Percentiles rank a stretch among this genome's conserved stretches.
phyloP scores from a whole-genome alignment of 1,284 basidiomycete species.

The Mycena sp. region DNA sequence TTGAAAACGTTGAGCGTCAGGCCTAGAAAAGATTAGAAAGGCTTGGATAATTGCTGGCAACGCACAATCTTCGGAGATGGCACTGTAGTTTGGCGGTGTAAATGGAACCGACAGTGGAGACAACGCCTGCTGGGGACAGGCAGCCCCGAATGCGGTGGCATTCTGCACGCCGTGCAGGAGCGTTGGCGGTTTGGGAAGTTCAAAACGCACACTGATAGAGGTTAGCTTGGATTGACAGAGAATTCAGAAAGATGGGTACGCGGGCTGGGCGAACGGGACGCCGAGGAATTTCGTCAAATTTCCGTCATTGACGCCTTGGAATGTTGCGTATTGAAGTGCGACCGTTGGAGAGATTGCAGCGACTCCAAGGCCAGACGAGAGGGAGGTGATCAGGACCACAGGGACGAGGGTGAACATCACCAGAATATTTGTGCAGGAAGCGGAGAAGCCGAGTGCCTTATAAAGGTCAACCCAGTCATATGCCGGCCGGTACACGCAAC shows the following conservation, averaged over 20 bases:
- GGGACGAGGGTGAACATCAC: too few relatives aligned
- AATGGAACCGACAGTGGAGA: neutral
- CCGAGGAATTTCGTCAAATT: constrained; percentile 17
- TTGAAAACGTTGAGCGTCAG: constrained; percentile 17
- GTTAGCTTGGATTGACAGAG: neutral
- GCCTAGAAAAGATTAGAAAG: neutral
- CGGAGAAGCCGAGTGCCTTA: too few relatives aligned
- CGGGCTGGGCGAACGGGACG: constrained; percentile 14
- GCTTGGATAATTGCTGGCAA: neutral
- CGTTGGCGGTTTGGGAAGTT: neutral
- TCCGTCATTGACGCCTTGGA: constrained; percentile 1
- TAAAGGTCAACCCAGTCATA: too few relatives aligned
- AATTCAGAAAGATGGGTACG: neutral
- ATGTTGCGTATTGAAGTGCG: constrained; percentile 4
- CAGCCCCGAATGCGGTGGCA: constrained; percentile 7
- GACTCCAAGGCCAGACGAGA: too few relatives aligned
- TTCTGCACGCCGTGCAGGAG: constrained; percentile 10
- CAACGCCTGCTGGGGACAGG: constrained; percentile 17
- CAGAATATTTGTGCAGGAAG: too few relatives aligned
- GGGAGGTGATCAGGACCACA: too few relatives aligned
- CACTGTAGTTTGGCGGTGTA: neutral
- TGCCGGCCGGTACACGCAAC: too few relatives aligned
- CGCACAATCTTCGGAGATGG: constrained; percentile 20
- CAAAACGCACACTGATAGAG: constrained; percentile 4
- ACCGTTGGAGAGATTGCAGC: neutral